Evolutionary conservation across 495 filamentous ascomycete genomes (phyloP), one percentile per base, ranked within the genome.

Genomic region (Xylaria bambusicola): DNA sequence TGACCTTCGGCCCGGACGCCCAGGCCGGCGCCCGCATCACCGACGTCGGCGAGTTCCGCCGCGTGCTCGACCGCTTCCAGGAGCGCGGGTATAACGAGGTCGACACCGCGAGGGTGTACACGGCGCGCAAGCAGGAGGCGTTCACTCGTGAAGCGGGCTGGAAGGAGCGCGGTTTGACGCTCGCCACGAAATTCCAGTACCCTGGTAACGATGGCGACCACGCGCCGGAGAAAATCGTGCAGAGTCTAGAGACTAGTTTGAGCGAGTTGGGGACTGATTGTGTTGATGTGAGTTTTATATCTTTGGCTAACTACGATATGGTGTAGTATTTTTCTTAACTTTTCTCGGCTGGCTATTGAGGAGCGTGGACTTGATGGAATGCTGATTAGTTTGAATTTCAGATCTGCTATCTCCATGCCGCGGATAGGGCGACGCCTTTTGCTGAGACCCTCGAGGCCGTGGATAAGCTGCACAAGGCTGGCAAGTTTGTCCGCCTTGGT

Each of bases 361-460:
- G n/a, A 15, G 10, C 17, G 18, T 6, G 36, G n/a, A 6, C 26
- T 4, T 42, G 1, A 1, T 17, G 29, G 5, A 33, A 33, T 10
- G 29, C 29, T 33, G 29, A 33, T 33, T 5, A 5, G 29, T 5
- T 5, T 5, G 5, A 10, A 33, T 6, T 9, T 26, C 50, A 71
- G 69, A 90, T 96, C 49, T 89, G 89, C 73, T 96, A 96, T 61
- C 79, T 97, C 8, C 93, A 97, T 71, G 91, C 91, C 3, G 80
- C 93, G 3, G 92, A 97, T 71, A 84, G 91, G 7, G 82, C 80
- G 0, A 83, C 86, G 3, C 89, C 88, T 9, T 96, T 95, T 66
- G 82, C 84, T 3, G 89, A 93, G 63, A 93, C 93, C 0, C 81
- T 96, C 29, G 78, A 84, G 57, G 88, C 84, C 38, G 82, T 91